Conservation (phyloP, 2,329 filamentous ascomycete species). For the Ophiognomonia clavigignenti-juglandacearum region DNA sequence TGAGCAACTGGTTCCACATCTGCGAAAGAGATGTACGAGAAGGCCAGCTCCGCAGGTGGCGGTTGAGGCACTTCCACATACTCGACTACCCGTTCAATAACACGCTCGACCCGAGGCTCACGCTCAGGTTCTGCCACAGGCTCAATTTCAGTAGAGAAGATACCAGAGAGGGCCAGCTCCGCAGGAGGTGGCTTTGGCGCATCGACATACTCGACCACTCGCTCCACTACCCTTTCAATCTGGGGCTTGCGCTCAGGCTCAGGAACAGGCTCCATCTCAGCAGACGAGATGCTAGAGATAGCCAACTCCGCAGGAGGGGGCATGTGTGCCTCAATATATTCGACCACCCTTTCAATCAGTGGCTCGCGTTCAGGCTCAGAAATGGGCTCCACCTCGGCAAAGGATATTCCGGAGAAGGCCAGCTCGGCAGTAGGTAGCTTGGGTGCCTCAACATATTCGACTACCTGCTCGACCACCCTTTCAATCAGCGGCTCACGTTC, state of each 20-base stretch:
- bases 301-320: slow-evolving; percentile 20
- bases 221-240: too few species aligned
- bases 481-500: not conserved
- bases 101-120: not conserved
- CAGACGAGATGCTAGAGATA: slow-evolving; percentile 12
- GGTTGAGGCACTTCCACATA: slow-evolving; percentile 15
- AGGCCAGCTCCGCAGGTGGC: slow-evolving; percentile 20
- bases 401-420: slow-evolving; percentile 11
- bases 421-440: slow-evolving; percentile 10
- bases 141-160: too few species aligned
- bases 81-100: slow-evolving; percentile 13
- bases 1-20: slow-evolving; percentile 18
- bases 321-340: slow-evolving; percentile 15
- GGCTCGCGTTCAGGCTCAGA: slow-evolving; percentile 15
- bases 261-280: slow-evolving; percentile 22
- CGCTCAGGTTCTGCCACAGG: slow-evolving; percentile 10
- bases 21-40: slow-evolving; percentile 13
- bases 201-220: not conserved
- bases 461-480: not conserved
- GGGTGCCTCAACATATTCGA: slow-evolving; percentile 6
- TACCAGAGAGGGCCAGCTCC: too few species aligned
- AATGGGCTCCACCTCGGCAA: slow-evolving; percentile 17
- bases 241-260: slow-evolving; percentile 18
- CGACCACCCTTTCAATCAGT: slow-evolving; percentile 12
- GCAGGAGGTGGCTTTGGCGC: not conserved